Evolutionary conservation across 176 grass and related monocot genomes (phyloP), one percentile per base, ranked within the genome.

Genomic region (Tillandsia leiboldiana): DNA sequence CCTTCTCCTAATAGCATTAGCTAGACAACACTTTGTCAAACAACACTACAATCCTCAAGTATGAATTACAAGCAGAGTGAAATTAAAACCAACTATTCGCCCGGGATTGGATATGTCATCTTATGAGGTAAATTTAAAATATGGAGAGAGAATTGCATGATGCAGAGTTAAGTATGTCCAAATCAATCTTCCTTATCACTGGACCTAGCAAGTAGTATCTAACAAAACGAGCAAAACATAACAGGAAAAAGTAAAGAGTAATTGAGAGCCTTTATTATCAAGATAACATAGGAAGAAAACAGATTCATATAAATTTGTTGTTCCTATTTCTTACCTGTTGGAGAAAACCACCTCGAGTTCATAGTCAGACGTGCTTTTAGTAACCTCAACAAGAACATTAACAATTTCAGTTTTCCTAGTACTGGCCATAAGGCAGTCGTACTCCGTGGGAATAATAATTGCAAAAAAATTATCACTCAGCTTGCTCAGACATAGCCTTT

Each of bases 401-500:
- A 82, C 79, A 68, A 99, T 90, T 75, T 99, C 95, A 49, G 77
- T 88, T 83, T 93, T 99, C 66, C 87, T 84, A 66, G 82, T 90
- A 49, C 87, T 94, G 66, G 90, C 90, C 78, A 94, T 80, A 54
- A 99, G 82, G 72, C 82, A 88, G 64, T 99, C 95, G 17, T 90
- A 99, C 80, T 99, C 95, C 0, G 89, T 90, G 0, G 89, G 90
- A 64, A 89, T 81, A 67, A 99, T 84, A 65, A 99, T 85, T 51
- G 80, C 90, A 51, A 99, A 85, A 70, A 99, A 90, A 51, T 92
- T 90, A 67, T 99, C 95, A 24, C 54, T 83, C 71, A 90, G 83
- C 50, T 86, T 80, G 82, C 86, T 90, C 69, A 86, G 78, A 78
- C 78, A 94, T 63, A 93, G 70, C 67, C 72, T 93, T 76, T 99